A percentile compares a stretch with the other conserved stretches of the same genome.
phyloP scores from a whole-genome alignment of 176 grass and related monocot species.

The Tillandsia fasciculata region DNA sequence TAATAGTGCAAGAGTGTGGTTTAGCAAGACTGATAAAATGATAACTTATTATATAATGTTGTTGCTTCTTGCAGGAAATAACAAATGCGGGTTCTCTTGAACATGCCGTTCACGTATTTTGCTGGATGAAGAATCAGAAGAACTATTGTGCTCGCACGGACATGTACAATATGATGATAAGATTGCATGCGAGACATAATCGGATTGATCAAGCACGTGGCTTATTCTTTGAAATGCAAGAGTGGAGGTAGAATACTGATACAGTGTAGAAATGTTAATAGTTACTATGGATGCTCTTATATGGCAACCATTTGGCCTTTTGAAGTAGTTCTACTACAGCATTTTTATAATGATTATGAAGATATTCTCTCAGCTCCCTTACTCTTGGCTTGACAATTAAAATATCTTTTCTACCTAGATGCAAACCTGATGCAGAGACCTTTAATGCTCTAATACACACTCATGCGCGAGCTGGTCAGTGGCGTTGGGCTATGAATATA shows the following conservation, averaged over 20 bases:
- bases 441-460: slow-evolving; percentile 85
- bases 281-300: too few relatives aligned
- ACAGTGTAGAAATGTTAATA: too few relatives aligned
- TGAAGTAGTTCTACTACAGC: too few relatives aligned
- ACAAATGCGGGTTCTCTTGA: slow-evolving; percentile 46
- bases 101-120: slow-evolving; percentile 69
- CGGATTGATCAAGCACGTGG: slow-evolving; percentile 75
- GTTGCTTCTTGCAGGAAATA: slow-evolving; percentile 57
- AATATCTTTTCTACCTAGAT: slow-evolving; percentile 36
- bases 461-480: slow-evolving; percentile 84
- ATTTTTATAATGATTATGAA: too few relatives aligned
- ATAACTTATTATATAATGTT: slow-evolving; percentile 18
- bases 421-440: slow-evolving; percentile 86
- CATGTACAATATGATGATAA: slow-evolving; percentile 86
- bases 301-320: too few relatives aligned
- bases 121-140: slow-evolving; percentile 94
- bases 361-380: too few relatives aligned
- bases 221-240: slow-evolving; percentile 95
- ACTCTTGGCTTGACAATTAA: background rate
- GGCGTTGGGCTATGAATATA: slow-evolving; percentile 93
- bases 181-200: slow-evolving; percentile 68
- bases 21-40: background rate
- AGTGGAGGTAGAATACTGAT: slow-evolving; percentile 55
- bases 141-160: slow-evolving; percentile 64
- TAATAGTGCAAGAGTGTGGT: background rate